A percentile compares a stretch with the other conserved stretches of the same genome.
phyloP scores from a whole-genome alignment of 2,329 filamentous ascomycete genomes.

The Trichoderma gracile region DNA sequence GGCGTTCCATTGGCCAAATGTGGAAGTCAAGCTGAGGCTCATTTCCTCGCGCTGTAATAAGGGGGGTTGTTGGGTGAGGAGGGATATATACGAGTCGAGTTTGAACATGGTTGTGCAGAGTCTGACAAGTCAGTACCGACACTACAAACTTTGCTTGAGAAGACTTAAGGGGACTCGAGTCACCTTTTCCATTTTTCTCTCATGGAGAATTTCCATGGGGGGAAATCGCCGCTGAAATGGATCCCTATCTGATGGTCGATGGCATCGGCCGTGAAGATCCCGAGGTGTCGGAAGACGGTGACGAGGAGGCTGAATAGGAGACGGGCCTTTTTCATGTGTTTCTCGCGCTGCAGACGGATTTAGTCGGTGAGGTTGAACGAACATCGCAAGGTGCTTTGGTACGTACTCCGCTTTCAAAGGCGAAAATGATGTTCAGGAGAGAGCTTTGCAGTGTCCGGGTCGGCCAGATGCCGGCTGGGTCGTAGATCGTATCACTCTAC shows the following conservation, averaged over 20 bases:
- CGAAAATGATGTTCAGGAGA: slow-evolving; percentile 44
- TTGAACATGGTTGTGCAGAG: slow-evolving; percentile 41
- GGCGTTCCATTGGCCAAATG: slow-evolving; percentile 42
- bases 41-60: slow-evolving; percentile 42
- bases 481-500: slow-evolving; percentile 14
- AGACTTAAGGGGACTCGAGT: neutral
- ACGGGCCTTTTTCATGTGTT: slow-evolving; percentile 36
- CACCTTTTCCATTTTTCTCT: slow-evolving; percentile 42
- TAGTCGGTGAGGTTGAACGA: neutral
- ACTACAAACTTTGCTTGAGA: neutral
- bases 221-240: slow-evolving; percentile 42
- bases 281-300: slow-evolving; percentile 38
- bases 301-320: slow-evolving; percentile 41
- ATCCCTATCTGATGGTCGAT: slow-evolving; percentile 39
- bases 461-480: slow-evolving; percentile 35
- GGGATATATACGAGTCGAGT: slow-evolving; percentile 43
- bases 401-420: slow-evolving; percentile 40
- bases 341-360: slow-evolving; percentile 34
- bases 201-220: slow-evolving; percentile 38
- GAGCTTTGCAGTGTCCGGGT: slow-evolving; percentile 39
- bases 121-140: slow-evolving; percentile 30
- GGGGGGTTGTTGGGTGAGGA: slow-evolving; percentile 37
- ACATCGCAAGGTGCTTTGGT: neutral
- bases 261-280: slow-evolving; percentile 41
- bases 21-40: slow-evolving; percentile 38